Conservation (phyloP, 2,329 filamentous ascomycete species). For the Neocatenulostroma microsporum region DNA sequence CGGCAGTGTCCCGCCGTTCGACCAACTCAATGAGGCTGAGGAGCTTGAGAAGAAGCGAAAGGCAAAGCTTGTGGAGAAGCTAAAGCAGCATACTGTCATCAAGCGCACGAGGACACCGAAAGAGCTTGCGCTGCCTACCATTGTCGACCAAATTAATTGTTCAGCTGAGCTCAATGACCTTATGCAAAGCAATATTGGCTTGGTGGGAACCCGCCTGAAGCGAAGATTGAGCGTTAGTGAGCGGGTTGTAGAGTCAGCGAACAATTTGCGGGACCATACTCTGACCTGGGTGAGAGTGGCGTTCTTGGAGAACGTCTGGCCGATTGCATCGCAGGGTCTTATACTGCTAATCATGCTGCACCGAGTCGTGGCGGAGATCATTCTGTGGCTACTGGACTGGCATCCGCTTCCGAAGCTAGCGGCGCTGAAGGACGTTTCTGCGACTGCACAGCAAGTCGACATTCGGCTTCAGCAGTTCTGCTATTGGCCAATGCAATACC, state of each 20-base stretch:
- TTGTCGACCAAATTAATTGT: constrained; percentile 94
- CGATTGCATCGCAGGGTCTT: constrained; percentile 62
- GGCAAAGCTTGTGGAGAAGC: constrained; percentile 68
- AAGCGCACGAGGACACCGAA: constrained; percentile 70
- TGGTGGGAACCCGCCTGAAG: constrained; percentile 72
- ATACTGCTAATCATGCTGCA: constrained; percentile 72
- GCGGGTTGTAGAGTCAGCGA: constrained; percentile 86
- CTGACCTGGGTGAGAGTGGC: constrained; percentile 61
- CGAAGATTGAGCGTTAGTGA: constrained; percentile 88
- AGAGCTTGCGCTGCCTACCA: constrained; percentile 69
- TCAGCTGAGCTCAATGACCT: constrained; percentile 80
- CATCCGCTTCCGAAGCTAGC: constrained; percentile 67
- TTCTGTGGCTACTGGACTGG: constrained; percentile 78
- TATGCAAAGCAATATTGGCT: constrained; percentile 80
- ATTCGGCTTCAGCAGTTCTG: constrained; percentile 96
- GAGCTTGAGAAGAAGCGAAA: constrained; percentile 58
- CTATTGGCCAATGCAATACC: constrained; percentile 97
- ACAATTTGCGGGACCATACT: constrained; percentile 71
- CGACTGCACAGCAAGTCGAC: constrained; percentile 94
- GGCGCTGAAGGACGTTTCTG: constrained; percentile 89
- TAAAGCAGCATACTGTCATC: constrained; percentile 79
- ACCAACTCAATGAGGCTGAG: constrained; percentile 63
- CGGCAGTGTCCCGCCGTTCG: constrained; percentile 34
- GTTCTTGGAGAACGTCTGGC: constrained; percentile 68
- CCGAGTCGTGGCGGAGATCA: constrained; percentile 68